phyloP scores from a whole-genome alignment of 208 protist species.

The Wallacemonas rigidus region DNA sequence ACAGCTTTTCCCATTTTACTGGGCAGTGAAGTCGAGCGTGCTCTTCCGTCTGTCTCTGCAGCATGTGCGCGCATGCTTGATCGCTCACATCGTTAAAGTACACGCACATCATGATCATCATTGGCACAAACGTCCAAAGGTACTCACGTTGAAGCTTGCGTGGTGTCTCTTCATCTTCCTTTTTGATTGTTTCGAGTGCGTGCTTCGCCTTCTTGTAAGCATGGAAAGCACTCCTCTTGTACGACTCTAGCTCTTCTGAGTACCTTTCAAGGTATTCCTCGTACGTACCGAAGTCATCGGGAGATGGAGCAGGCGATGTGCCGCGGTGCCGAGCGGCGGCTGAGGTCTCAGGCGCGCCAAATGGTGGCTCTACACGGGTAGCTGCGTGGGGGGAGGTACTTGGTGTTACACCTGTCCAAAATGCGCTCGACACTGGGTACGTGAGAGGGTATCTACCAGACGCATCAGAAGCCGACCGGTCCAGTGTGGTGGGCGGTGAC shows the following conservation, averaged over 20 bases:
- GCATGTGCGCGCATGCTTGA: conserved; percentile 38
- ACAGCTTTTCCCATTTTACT: conserved; percentile 39
- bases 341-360: not conserved
- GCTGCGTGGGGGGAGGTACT: not conserved
- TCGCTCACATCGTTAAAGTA: conserved; percentile 58
- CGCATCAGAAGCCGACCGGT: not conserved
- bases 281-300: conserved; percentile 34
- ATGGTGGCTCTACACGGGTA: no score
- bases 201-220: conserved; percentile 10
- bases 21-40: conserved; percentile 36
- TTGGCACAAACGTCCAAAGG: conserved; percentile 49
- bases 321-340: no score
- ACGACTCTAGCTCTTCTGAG: conserved; percentile 34
- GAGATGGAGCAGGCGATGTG: not conserved
- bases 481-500: not conserved
- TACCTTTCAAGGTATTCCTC: conserved; percentile 53
- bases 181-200: conserved; percentile 2
- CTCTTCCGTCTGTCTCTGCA: conserved; percentile 43
- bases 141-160: conserved; percentile 38
- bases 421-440: conserved; percentile 1
- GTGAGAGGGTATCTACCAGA: not conserved
- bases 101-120: conserved; percentile 37
- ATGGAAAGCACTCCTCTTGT: conserved; percentile 21
- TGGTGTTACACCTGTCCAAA: not conserved
- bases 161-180: conserved; percentile 1